Conservation (phyloP, 805 yeast genomes). For the Komagataella pastoris region DNA sequence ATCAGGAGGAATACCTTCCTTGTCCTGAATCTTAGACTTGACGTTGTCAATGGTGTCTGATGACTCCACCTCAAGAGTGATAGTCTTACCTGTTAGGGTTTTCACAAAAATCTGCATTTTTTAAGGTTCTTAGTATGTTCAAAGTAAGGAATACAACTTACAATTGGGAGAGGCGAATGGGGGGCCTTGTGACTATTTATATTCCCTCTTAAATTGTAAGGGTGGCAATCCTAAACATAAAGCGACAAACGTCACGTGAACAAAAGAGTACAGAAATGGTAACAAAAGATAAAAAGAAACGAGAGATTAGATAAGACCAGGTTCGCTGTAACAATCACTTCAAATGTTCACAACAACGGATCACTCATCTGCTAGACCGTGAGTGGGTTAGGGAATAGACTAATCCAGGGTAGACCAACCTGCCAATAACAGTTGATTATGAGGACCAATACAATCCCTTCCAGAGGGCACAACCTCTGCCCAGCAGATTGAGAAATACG, state of each 20-base stretch:
- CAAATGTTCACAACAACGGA: not conserved
- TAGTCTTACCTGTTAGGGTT: constrained; percentile 82
- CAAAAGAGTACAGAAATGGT: not conserved
- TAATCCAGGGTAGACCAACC: too few species aligned
- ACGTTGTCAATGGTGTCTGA: constrained; percentile 30
- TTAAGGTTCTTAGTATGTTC: not conserved
- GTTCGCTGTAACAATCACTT: not conserved
- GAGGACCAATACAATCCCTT: not conserved
- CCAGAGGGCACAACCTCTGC: too few species aligned
- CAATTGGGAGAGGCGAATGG: not conserved
- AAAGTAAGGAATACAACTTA: not conserved
- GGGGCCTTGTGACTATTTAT: not conserved
- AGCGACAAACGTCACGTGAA: not conserved
- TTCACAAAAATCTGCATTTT: constrained; percentile 60
- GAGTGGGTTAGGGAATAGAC: too few species aligned
- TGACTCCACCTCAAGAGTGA: constrained; percentile 76
- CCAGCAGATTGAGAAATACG: not conserved
- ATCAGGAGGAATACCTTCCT: constrained; percentile 29
- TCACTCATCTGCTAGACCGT: too few species aligned
- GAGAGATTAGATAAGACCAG: not conserved
- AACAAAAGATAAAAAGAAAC: not conserved
- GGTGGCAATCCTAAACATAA: not conserved
- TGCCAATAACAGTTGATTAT: too few species aligned
- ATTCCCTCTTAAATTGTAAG: not conserved
- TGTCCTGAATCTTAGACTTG: constrained; percentile 27